Evolutionary conservation across 495 filamentous ascomycete genomes (phyloP).

Genomic region (Lepraria neglecta): DNA sequence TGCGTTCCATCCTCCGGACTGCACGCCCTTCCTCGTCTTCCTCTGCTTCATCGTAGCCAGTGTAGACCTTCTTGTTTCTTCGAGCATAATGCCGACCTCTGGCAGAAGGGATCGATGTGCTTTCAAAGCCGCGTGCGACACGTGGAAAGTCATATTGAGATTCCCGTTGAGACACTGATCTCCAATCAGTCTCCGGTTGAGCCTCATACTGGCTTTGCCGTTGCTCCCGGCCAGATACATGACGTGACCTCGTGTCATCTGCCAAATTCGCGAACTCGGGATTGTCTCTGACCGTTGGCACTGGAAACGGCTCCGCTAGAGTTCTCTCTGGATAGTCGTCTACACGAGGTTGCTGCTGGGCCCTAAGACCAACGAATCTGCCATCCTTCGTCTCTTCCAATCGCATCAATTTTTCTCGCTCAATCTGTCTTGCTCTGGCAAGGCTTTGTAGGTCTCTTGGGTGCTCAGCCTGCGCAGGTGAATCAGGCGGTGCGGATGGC

Average conservation of each 20-base stretch:
- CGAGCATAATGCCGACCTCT: neutral
- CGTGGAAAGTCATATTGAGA: neutral
- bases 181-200: neutral
- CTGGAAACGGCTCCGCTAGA: neutral
- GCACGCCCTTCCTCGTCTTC: conserved; percentile 30
- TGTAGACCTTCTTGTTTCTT: conserved; percentile 1
- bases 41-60: conserved; percentile 13
- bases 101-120: neutral
- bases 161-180: neutral
- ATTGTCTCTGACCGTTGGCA: neutral
- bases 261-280: neutral
- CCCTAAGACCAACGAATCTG: conserved; percentile 15
- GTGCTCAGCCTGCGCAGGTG: neutral
- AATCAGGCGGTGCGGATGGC: neutral
- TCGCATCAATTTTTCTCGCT: conserved; percentile 15
- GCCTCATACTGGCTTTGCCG: neutral
- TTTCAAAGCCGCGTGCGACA: neutral
- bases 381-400: conserved; percentile 20
- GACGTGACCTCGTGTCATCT: neutral
- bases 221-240: neutral
- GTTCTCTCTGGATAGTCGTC: neutral
- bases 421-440: conserved; percentile 10
- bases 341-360: neutral
- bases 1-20: conserved; percentile 37
- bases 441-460: neutral